Evolutionary conservation across 768 basidiomycete species (phyloP).

Genomic region (Boletus patriciae): DNA sequence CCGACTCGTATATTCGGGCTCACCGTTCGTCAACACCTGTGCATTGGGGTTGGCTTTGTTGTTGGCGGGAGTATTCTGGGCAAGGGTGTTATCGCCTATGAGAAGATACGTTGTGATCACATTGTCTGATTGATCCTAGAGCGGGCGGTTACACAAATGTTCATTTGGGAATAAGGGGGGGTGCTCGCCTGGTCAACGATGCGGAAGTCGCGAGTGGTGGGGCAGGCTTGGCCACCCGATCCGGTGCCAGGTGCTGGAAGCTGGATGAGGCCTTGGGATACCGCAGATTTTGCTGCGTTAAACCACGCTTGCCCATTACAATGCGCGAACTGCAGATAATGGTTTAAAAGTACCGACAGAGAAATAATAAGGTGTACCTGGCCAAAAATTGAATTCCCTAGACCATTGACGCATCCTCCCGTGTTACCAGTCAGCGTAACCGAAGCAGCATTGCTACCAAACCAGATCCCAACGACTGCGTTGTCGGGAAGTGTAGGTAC

Average conservation of each 20-base stretch:
- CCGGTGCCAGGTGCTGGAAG: constrained; percentile 24
- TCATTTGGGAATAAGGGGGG: neutral
- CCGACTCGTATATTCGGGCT: neutral
- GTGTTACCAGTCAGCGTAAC: constrained; percentile 26
- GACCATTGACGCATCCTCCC: constrained; percentile 24
- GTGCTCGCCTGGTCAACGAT: constrained; percentile 25
- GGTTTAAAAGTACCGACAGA: neutral
- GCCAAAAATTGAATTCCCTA: constrained; percentile 24
- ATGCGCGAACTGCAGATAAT: constrained; percentile 20
- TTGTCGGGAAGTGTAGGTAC: constrained; percentile 24
- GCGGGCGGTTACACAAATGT: neutral
- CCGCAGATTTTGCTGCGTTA: constrained; percentile 19
- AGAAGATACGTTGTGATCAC: constrained; percentile 31
- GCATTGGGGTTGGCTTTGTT: constrained; percentile 26
- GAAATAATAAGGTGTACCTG: constrained; percentile 13
- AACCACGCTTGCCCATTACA: constrained; percentile 30
- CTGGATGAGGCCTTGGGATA: constrained; percentile 19
- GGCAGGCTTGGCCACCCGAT: constrained; percentile 22
- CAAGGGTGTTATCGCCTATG: constrained; percentile 21
- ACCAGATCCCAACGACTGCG: constrained; percentile 29
- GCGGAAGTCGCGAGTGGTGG: constrained; percentile 29
- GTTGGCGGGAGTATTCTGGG: constrained; percentile 28
- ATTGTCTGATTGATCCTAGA: constrained; percentile 31
- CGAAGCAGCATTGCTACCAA: constrained; percentile 27
- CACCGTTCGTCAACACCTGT: constrained; percentile 26